These are phyloP conservation scores for Glycyrrhiza uralensis DNA, from an alignment of 306 rosid genomes.

Conservation along the genomic window DNA sequence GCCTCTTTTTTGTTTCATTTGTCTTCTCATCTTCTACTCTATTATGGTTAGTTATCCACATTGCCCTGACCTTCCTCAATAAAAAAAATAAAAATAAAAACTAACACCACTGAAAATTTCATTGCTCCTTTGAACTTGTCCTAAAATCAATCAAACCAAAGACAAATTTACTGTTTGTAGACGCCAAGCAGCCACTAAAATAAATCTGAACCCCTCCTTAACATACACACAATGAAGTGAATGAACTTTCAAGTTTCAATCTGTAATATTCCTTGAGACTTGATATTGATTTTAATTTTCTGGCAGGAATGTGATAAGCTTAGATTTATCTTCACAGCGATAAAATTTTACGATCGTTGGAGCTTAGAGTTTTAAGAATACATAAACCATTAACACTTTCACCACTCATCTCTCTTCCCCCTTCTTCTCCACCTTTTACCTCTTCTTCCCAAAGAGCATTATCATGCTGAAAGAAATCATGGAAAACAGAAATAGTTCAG, in stretches of 20 bases:
- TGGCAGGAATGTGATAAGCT: background rate
- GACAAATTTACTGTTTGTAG: background rate
- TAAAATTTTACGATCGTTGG: background rate
- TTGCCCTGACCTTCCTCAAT: background rate
- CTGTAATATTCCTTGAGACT: background rate
- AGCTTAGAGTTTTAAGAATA: conserved; percentile 8
- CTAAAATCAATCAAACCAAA: background rate
- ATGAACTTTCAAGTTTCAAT: background rate
- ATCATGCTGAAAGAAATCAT: conserved; percentile 24
- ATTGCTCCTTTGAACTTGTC: background rate
- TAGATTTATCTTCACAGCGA: background rate
- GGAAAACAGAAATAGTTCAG: conserved; percentile 24
- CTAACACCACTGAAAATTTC: background rate
- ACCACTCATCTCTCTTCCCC: conserved; percentile 1
- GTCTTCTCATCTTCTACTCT: background rate
- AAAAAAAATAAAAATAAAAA: background rate
- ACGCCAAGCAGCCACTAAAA: background rate
- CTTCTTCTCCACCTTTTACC: background rate
- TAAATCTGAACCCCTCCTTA: background rate
- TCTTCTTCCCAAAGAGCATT: background rate
- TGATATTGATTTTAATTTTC: background rate
- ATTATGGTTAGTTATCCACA: background rate
- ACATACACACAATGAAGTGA: background rate
- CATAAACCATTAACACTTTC: background rate
- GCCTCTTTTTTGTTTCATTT: background rate